A percentile compares a stretch with the other conserved stretches of the same genome.
Evolutionary conservation across 768 basidiomycete genomes (phyloP).

Genomic region (Termitomyces heimii): DNA sequence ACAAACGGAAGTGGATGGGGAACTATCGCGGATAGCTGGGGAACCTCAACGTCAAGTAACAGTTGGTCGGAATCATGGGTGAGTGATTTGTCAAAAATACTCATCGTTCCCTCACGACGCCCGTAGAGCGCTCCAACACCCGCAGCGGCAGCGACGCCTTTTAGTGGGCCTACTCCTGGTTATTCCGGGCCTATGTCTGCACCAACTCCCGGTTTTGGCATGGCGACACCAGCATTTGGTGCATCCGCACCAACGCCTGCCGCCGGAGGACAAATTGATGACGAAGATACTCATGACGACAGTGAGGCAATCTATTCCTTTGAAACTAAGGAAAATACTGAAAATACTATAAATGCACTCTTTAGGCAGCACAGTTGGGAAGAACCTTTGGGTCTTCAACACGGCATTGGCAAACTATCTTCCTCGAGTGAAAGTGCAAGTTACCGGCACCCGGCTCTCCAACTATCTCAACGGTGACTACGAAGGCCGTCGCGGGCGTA

Average conservation of each 20-base stretch:
- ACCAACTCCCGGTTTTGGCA: constrained; percentile 11
- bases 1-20: constrained; percentile 23
- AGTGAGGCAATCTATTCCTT: background rate
- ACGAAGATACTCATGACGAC: background rate
- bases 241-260: constrained; percentile 10
- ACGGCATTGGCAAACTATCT: constrained; percentile 12
- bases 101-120: background rate
- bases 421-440: constrained; percentile 12
- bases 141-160: constrained; percentile 33
- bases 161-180: constrained; percentile 22
- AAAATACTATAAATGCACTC: background rate
- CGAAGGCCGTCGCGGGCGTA: constrained; percentile 22
- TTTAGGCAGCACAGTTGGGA: background rate
- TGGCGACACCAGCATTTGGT: constrained; percentile 3
- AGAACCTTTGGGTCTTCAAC: constrained; percentile 18
- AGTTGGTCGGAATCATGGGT: constrained; percentile 22
- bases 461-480: constrained; percentile 23
- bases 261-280: constrained; percentile 4
- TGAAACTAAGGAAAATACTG: background rate
- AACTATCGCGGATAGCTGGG: constrained; percentile 15
- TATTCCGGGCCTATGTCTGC: constrained; percentile 14
- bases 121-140: constrained; percentile 48
- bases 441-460: constrained; percentile 10
- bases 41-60: constrained; percentile 7
- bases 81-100: background rate